Evolutionary conservation across 768 basidiomycete genomes (phyloP).

Genomic region (Asterophora lycoperdoides): DNA sequence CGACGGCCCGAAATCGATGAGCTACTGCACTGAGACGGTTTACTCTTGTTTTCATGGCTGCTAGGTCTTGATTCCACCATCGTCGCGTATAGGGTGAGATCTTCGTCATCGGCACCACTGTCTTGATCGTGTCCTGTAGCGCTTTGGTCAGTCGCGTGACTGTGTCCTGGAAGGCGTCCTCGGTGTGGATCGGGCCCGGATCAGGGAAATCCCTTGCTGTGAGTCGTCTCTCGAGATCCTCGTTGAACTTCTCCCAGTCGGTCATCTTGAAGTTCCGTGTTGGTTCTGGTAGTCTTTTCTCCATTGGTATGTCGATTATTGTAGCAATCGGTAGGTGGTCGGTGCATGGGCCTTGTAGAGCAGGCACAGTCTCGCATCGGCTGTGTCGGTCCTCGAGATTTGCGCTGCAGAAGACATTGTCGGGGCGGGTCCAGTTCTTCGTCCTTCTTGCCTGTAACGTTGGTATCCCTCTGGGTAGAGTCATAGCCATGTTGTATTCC

Average conservation of each 20-base stretch:
- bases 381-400: background rate
- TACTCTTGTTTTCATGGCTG: no score
- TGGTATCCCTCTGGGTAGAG: background rate
- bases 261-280: conserved; percentile 19
- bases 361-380: no score
- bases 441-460: background rate
- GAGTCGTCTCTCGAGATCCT: conserved; percentile 9
- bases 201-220: background rate
- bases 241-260: conserved; percentile 25
- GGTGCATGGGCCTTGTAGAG: no score
- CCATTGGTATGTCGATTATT: conserved; percentile 13
- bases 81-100: no score
- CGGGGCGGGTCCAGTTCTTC: background rate
- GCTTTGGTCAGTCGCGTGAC: no score
- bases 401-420: background rate
- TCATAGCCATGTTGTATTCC: background rate
- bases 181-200: no score
- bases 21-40: no score
- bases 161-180: no score
- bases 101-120: no score
- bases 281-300: background rate
- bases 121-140: no score
- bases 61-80: no score
- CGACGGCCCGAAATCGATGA: no score
- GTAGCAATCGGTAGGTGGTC: conserved; percentile 28